Evolutionary conservation across 2,329 filamentous ascomycete genomes (phyloP).

Genomic region (Penicillium frequentans): DNA sequence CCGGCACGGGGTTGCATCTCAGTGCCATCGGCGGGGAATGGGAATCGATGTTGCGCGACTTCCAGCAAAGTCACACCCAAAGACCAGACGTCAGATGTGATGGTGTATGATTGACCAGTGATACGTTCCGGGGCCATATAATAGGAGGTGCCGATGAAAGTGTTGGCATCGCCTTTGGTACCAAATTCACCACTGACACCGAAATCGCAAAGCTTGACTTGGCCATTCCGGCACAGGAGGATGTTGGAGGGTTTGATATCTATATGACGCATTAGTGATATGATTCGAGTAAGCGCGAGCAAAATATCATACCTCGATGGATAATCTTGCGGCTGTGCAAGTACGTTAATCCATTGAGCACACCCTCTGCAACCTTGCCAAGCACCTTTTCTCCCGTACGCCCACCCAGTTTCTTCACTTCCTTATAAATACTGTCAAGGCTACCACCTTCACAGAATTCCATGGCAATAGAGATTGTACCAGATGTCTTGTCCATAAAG

Average conservation of each 20-base stretch:
- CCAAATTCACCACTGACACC: conserved; percentile 97
- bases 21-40: conserved; percentile 93
- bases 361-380: conserved; percentile 93
- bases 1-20: conserved; percentile 93
- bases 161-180: conserved; percentile 97
- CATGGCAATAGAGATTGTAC: conserved; percentile 98
- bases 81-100: conserved; percentile 98
- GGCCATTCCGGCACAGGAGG: conserved; percentile 83
- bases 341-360: conserved; percentile 90
- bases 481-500: conserved; percentile 92
- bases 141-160: conserved; percentile 97
- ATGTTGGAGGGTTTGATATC: conserved; percentile 99
- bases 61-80: conserved; percentile 96
- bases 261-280: conserved; percentile 22
- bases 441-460: conserved; percentile 98
- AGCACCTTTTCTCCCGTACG: conserved; percentile 96
- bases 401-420: conserved; percentile 92
- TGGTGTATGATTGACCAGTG: conserved; percentile 95
- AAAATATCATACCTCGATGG: conserved; percentile 63
- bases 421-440: conserved; percentile 93
- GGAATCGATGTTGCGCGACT: conserved; percentile 98
- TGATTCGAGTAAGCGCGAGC: neutral
- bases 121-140: conserved; percentile 99
- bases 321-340: conserved; percentile 96
- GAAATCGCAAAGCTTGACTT: conserved; percentile 98